Percentiles rank a stretch among this genome's conserved stretches.
phyloP scores from a whole-genome alignment of 306 rosid species.

The Lathyrus aphaca region DNA sequence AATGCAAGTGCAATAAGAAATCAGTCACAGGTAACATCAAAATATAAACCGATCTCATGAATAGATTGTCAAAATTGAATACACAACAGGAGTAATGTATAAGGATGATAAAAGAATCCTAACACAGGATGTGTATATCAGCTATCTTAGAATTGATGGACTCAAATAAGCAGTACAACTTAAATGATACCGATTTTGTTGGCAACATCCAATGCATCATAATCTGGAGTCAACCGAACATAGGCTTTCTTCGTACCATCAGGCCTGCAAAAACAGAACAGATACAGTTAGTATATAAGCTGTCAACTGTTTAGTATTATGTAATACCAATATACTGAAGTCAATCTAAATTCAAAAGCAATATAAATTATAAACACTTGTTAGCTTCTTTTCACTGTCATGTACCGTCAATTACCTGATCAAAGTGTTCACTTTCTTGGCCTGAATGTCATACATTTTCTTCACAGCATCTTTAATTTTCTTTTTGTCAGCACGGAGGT shows the following conservation, averaged over 20 bases:
- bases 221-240: slow-evolving; percentile 84
- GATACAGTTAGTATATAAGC: neutral
- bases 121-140: slow-evolving; percentile 43
- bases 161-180: slow-evolving; percentile 36
- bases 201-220: slow-evolving; percentile 92
- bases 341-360: neutral
- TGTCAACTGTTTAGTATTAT: neutral
- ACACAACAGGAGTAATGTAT: slow-evolving; percentile 33
- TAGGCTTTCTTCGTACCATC: slow-evolving; percentile 96
- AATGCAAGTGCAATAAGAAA: neutral
- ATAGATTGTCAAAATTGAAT: slow-evolving; percentile 4
- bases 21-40: neutral
- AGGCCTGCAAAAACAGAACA: slow-evolving; percentile 57
- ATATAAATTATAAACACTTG: neutral
- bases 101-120: slow-evolving; percentile 38
- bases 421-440: slow-evolving; percentile 91
- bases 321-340: neutral
- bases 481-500: slow-evolving; percentile 82
- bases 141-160: slow-evolving; percentile 43
- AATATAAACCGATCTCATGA: neutral
- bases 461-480: slow-evolving; percentile 88
- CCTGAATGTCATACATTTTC: slow-evolving; percentile 91
- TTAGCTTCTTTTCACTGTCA: neutral
- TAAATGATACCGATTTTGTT: slow-evolving; percentile 92
- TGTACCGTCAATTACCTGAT: slow-evolving; percentile 60